Conservation (phyloP, 805 yeast species). For the Groenewaldozyma salmanticensis region DNA sequence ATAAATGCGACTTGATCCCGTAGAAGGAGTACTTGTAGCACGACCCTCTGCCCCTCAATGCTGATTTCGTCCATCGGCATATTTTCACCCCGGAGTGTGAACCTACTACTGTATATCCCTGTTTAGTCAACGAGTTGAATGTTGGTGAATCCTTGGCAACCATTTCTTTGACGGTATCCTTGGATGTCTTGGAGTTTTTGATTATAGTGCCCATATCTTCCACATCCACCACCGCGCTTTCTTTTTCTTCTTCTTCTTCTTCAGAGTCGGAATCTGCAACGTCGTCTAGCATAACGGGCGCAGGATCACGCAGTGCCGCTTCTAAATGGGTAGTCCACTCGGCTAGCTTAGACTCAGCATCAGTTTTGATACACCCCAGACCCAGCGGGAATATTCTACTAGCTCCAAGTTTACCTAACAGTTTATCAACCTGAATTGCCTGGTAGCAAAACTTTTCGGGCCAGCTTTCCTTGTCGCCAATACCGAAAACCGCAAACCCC, state of each 20-base stretch:
- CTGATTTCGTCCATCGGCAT: slow-evolving; percentile 94
- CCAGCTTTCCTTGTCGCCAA: slow-evolving; percentile 86
- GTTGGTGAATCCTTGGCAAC: slow-evolving; percentile 87
- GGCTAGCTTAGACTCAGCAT: slow-evolving; percentile 41
- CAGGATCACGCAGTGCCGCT: slow-evolving; percentile 50
- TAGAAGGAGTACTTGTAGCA: slow-evolving; percentile 89
- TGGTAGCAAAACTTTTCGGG: slow-evolving; percentile 71
- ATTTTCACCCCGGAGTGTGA: slow-evolving; percentile 92
- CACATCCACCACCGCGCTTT: slow-evolving; percentile 50
- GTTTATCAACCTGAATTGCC: slow-evolving; percentile 62
- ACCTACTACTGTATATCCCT: slow-evolving; percentile 88
- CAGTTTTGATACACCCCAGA: slow-evolving; percentile 64
- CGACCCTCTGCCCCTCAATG: slow-evolving; percentile 86
- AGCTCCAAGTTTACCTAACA: slow-evolving; percentile 76
- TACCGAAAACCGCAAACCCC: slow-evolving; percentile 79
- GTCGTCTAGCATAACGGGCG: slow-evolving; percentile 50
- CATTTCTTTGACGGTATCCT: slow-evolving; percentile 56
- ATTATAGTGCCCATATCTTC: slow-evolving; percentile 76
- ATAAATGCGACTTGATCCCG: slow-evolving; percentile 81
- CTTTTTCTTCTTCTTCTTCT: slow-evolving; percentile 30
- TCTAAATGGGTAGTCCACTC: slow-evolving; percentile 61
- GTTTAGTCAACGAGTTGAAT: slow-evolving; percentile 76
- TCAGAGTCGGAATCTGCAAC: slow-evolving; percentile 50
- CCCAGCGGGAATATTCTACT: slow-evolving; percentile 79
- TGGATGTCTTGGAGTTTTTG: slow-evolving; percentile 18